Base-by-base conservation (phyloP, 1,284 basidiomycete genomes). In the Boletus semigastroideus region DNA sequence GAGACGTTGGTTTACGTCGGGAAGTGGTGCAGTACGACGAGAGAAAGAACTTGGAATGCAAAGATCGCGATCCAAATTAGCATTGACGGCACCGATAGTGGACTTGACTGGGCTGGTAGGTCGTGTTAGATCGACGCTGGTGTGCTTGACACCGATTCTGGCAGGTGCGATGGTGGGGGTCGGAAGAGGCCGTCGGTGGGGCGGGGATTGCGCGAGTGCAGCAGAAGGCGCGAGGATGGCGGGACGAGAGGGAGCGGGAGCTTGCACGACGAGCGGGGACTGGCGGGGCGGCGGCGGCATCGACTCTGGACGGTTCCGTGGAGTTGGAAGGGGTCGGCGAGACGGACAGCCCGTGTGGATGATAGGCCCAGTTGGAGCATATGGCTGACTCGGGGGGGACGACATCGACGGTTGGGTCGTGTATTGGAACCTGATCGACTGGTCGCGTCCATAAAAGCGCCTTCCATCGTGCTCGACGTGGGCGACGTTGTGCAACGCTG, bases 261-360 rank as follows among this genome's bases (percentile, higher is more conserved):
- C 59, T n/a, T 69, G 68, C 4, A 67, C 56, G 62, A 57, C 46
- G 53, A 61, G 61, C 36, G 61, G 64, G n/a, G 40, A 2, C 11
- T 59, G 56, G 41, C 63, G 66, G 37, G 17, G 44, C 0, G 59
- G 53, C 0, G 56, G 67, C 8, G 65, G 65, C 52, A 67, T 58
- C 4, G 68, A 70, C 49, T 71, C 66, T 19, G 66, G 66, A 28
- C 69, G 69, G 3, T 57, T 14, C 25, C 63, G 67, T 8, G 65
- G 65, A 0, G 67, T 67, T 1, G 65, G 65, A 14, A 67, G 59
- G 1, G 65, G 65, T 37, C 65, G 58, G 48, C 62, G 67, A 28
- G 55, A 65, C 38, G 54, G 56, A 19, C 66, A 54, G 60, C 50
- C 22, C 17, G 48, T 51, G 36, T 47, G 59, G 30, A 31, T 14